Base-by-base conservation (phyloP, 306 rosid genomes). In the Clitoria ternatea region DNA sequence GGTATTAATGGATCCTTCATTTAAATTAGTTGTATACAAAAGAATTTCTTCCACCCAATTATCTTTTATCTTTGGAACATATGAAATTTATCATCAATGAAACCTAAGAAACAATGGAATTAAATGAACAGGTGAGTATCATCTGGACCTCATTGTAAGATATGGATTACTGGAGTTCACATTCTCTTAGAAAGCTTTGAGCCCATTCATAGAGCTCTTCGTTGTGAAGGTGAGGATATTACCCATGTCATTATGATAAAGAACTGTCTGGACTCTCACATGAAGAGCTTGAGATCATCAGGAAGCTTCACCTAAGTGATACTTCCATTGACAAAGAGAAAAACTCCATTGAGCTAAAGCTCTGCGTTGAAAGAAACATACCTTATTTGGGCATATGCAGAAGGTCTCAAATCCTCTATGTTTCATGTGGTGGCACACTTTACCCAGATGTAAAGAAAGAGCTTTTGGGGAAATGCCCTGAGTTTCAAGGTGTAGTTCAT, bases 161-260 rank as follows among this genome's bases (percentile, higher is more conserved):
- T 81, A 88, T 17, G 92, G 97, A 15, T 87, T 2, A 52, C 65
- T 33, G 94, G 94, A 32, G 81, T 88, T 56, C 87, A 86, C 74
- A 79, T 79, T 80, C 72, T 90, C 12, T 36, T 90, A 19, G 84
- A 88, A 24, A 88, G 97, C 80, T 90, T 90, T 76, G 88, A 86
- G 74, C 97, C 97, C 5, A 88, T 90, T 78, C 97, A 90, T 76
- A 92, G 94, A 24, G 90, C 88, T 61, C 88, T 90, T 13, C 94
- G 88, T 29, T 88, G 90, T 47, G 90, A 90, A 77, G 97, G 97
- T 3, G 92, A 90, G 69, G 94, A 88, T 56, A 80, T 90, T n/a
- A 88, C 72, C 97, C 94, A 1, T 90, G 92, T 48, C 87, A 78
- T 2, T 90, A 90, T 60, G 80, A 81, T 3, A 62, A 77, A n/a